Evolutionary conservation across 345 rosid species (phyloP), one percentile per base, ranked within the genome.

Genomic region (Limnanthes douglasii): DNA sequence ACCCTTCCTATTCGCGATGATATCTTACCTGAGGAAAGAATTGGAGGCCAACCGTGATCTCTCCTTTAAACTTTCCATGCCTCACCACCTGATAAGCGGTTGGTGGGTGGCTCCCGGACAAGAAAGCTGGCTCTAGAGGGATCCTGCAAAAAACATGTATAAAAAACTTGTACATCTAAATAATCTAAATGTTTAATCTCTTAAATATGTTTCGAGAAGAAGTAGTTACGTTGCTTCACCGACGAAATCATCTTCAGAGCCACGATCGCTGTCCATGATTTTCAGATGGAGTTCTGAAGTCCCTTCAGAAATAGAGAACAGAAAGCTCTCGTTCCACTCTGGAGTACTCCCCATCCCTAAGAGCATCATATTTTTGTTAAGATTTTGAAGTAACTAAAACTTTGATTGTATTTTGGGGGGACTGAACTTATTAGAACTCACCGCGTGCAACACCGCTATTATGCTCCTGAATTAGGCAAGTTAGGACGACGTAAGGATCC

Each of bases 301-400:
- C 22, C 66, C 69, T 28, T 66, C 76, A 0, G 83, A 50, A 9
- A 86, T 34, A 3, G 56, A 61, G 40, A 86, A 86, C 18, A 74
- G 13, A 51, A 86, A 86, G 45, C 46, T 77, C 68, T 81, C 92
- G 3, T 86, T 80, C 96, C 94, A 86, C 31, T 66, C 78, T 8
- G 94, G 86, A 13, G 56, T 61, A 3, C 57, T 22, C 19, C 94
- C 94, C 53, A 61, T 34, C 15, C 82, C 90, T 73, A 63, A 50
- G 42, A 9, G 54, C 21, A 10, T 54, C 22, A 37, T 61, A 24
- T 37, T 4, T 3, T 21, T 4, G 24, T 21, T 3, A 21, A 21
- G 24, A 7, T 4, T 21, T 3, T 7, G 4, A 7, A 21, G 24
- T 7, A 21, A 21, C 24, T 21, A 3, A 7, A 3, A 21, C 7